These are phyloP conservation scores for Schwanniomyces sp. DNA, from an alignment of 805 yeast genomes.

Conservation along the genomic window DNA sequence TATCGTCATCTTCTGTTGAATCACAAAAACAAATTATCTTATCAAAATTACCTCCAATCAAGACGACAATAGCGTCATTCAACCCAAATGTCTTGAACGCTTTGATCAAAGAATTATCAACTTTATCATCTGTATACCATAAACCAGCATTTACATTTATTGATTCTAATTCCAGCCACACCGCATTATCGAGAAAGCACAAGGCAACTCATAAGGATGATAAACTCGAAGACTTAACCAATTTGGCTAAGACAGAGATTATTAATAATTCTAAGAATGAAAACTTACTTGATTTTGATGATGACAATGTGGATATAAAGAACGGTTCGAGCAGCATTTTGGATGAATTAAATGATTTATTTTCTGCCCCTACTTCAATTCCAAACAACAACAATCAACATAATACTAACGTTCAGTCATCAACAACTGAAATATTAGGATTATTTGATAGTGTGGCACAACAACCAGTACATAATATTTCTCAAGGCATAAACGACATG, in stretches of 20 bases:
- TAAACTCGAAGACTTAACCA: conserved; percentile 70
- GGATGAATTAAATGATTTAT: conserved; percentile 76
- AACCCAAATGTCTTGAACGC: conserved; percentile 67
- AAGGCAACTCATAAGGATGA: conserved; percentile 24
- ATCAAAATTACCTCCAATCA: conserved; percentile 66
- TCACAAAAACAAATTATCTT: conserved; percentile 55
- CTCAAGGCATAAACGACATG: conserved; percentile 11
- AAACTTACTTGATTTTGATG: conserved; percentile 83
- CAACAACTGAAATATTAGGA: conserved; percentile 45
- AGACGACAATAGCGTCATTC: conserved; percentile 69
- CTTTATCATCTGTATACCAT: conserved; percentile 86
- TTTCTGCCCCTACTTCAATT: conserved; percentile 39
- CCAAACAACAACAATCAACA: conserved; percentile 12
- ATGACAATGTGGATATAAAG: conserved; percentile 41
- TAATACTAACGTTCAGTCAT: conserved; percentile 9
- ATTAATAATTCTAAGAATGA: conserved; percentile 67
- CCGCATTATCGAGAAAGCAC: conserved; percentile 19
- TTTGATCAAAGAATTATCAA: conserved; percentile 72
- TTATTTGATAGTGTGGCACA: conserved; percentile 31
- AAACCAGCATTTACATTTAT: conserved; percentile 72
- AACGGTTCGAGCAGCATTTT: conserved; percentile 44
- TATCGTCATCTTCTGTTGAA: conserved; percentile 47
- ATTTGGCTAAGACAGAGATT: conserved; percentile 74
- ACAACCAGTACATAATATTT: conserved; percentile 1
- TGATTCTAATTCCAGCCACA: conserved; percentile 34